Conservation (phyloP, 1,139 yeast genomes). For the Hyphopichia wangnamkhiaoensis region DNA sequence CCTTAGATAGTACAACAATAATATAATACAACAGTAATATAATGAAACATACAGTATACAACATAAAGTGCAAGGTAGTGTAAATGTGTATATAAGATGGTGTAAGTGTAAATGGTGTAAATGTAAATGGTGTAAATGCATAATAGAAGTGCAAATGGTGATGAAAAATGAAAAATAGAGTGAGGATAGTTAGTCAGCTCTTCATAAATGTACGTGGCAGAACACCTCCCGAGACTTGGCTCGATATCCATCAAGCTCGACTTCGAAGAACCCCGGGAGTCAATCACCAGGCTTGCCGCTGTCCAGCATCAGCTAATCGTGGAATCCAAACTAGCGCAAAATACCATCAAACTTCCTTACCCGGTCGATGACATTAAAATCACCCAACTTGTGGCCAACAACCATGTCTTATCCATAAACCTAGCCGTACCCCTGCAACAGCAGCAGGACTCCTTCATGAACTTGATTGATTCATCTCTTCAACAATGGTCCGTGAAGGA, state of each 20-base stretch:
- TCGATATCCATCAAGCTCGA: conserved; percentile 31
- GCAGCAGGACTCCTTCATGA: conserved; percentile 4
- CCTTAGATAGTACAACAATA: too few relatives aligned
- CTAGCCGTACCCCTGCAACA: conserved; percentile 10
- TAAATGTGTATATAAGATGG: too few relatives aligned
- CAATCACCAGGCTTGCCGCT: conserved; percentile 5
- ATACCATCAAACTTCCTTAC: neutral
- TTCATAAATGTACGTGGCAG: conserved; percentile 32
- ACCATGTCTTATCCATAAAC: conserved; percentile 4
- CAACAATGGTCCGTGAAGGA: conserved; percentile 45
- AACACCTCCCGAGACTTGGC: conserved; percentile 40
- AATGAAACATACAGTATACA: too few relatives aligned
- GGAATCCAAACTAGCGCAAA: neutral
- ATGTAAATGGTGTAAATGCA: too few relatives aligned
- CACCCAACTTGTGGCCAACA: neutral
- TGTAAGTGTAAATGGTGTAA: too few relatives aligned
- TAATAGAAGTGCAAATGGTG: too few relatives aligned
- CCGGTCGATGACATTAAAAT: neutral
- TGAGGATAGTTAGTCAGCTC: too few relatives aligned
- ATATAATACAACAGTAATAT: too few relatives aligned
- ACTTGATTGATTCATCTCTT: conserved; percentile 15
- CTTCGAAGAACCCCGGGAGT: conserved; percentile 13
- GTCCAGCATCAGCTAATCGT: neutral
- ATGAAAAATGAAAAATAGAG: too few relatives aligned
- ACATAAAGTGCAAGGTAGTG: too few relatives aligned